phyloP scores from a whole-genome alignment of 148 eudicot species.

The Suaeda aralocaspica region DNA sequence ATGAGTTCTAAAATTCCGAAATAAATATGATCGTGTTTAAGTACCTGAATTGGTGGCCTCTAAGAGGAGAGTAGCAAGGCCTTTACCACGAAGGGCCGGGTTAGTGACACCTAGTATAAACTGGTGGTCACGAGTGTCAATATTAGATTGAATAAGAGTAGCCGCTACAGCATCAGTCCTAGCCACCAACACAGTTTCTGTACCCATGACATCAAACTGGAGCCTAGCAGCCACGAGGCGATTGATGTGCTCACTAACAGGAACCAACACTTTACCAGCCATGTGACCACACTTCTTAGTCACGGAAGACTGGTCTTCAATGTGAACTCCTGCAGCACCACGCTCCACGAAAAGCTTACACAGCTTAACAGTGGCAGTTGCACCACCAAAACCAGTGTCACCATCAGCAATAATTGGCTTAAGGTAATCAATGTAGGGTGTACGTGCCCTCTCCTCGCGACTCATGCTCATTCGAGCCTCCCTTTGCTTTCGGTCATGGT shows the following conservation, averaged over 20 bases:
- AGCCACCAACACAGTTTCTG: slow-evolving; percentile 66
- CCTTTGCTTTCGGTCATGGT: slow-evolving; percentile 70
- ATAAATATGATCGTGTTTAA: too few species aligned
- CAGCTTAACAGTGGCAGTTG: slow-evolving; percentile 75
- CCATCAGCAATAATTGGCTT: slow-evolving; percentile 82
- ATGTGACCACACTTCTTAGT: slow-evolving; percentile 83
- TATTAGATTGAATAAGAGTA: slow-evolving; percentile 57
- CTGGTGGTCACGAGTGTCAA: slow-evolving; percentile 69
- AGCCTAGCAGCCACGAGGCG: slow-evolving; percentile 69
- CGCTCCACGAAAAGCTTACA: slow-evolving; percentile 84
- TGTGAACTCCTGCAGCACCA: slow-evolving; percentile 78
- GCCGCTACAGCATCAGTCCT: slow-evolving; percentile 75
- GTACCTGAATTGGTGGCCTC: slow-evolving; percentile 32
- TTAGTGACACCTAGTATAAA: slow-evolving; percentile 63
- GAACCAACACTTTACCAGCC: slow-evolving; percentile 70
- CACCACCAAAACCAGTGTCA: slow-evolving; percentile 82
- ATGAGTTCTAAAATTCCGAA: too few species aligned
- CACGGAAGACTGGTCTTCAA: slow-evolving; percentile 79
- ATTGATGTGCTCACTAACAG: slow-evolving; percentile 60
- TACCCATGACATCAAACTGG: slow-evolving; percentile 77
- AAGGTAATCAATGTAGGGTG: slow-evolving; percentile 61
- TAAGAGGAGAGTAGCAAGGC: slow-evolving; percentile 43
- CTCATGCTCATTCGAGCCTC: slow-evolving; percentile 73
- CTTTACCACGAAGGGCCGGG: slow-evolving; percentile 41
- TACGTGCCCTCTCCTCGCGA: slow-evolving; percentile 55